These are phyloP conservation scores for Rubroboletus pulcherrimus DNA, from an alignment of 768 basidiomycete genomes.

Conservation along the genomic window DNA sequence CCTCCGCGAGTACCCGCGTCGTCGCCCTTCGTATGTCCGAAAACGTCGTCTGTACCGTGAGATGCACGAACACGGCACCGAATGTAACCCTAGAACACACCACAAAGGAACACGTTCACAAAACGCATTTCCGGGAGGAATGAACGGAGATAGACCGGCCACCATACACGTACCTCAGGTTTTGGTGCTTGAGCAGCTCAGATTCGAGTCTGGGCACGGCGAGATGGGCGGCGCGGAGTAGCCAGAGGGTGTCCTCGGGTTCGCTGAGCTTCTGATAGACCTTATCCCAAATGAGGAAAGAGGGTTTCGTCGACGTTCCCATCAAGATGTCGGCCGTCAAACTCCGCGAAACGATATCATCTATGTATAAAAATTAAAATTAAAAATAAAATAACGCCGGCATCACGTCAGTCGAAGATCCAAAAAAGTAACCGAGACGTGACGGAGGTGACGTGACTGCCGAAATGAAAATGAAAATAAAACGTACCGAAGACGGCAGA, in stretches of 20 bases:
- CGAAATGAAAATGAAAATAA: neutral
- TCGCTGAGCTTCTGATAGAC: constrained; percentile 71
- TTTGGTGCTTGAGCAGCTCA: constrained; percentile 51
- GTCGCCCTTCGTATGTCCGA: constrained; percentile 50
- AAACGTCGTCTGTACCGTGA: constrained; percentile 58
- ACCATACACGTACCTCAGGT: constrained; percentile 38
- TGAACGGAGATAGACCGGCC: too few relatives aligned
- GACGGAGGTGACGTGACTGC: neutral
- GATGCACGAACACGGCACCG: constrained; percentile 65
- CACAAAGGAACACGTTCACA: neutral
- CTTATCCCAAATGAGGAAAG: constrained; percentile 86
- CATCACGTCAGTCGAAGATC: constrained; percentile 2
- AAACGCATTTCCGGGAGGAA: neutral
- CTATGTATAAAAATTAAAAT: constrained; percentile 22
- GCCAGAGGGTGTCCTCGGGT: constrained; percentile 67
- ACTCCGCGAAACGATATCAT: constrained; percentile 47
- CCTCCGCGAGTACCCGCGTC: constrained; percentile 38
- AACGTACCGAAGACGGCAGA: constrained; percentile 53
- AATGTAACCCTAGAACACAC: constrained; percentile 46
- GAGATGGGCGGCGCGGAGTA: constrained; percentile 61
- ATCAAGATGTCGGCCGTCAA: constrained; percentile 44
- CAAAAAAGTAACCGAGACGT: neutral
- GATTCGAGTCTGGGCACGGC: constrained; percentile 43
- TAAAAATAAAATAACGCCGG: neutral
- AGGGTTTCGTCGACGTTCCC: constrained; percentile 60